These are phyloP conservation scores for Polymyxa betae DNA, from an alignment of 208 protist species.

Conservation along the genomic window DNA sequence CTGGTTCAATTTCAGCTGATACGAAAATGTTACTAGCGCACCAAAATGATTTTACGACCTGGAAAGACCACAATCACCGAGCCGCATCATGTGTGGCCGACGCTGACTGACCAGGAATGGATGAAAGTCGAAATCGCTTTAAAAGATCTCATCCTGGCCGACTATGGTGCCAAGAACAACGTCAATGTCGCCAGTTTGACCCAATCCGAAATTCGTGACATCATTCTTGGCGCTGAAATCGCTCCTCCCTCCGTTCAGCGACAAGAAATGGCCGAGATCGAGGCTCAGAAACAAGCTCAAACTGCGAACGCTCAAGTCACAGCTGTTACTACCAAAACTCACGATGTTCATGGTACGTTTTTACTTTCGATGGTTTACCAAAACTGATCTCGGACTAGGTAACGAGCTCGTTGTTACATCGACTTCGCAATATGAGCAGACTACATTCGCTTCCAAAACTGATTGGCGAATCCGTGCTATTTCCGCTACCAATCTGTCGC, in stretches of 20 bases:
- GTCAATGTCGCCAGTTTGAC: constrained; percentile 98
- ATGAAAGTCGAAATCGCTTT: constrained; percentile 93
- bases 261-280: constrained; percentile 94
- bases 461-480: constrained; percentile 92
- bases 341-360: constrained; percentile 84
- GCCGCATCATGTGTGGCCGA: constrained; percentile 98
- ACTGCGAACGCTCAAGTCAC: constrained; percentile 66
- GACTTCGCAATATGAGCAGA: constrained; percentile 84
- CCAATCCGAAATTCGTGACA: constrained; percentile 99
- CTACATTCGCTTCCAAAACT: constrained; percentile 81
- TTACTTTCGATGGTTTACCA: no score
- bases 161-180: constrained; percentile 99
- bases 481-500: constrained; percentile 85
- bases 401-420: constrained; percentile 88
- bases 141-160: constrained; percentile 99
- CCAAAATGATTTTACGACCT: constrained; percentile 95
- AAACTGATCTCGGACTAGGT: constrained; percentile 85
- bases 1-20: no score
- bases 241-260: constrained; percentile 94
- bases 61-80: constrained; percentile 91
- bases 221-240: constrained; percentile 99
- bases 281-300: constrained; percentile 80
- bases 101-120: constrained; percentile 98
- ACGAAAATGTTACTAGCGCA: constrained; percentile 70
- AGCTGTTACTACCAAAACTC: constrained; percentile 79